Base-by-base conservation (phyloP, 805 yeast genomes). In the Candida sanyiensis region DNA sequence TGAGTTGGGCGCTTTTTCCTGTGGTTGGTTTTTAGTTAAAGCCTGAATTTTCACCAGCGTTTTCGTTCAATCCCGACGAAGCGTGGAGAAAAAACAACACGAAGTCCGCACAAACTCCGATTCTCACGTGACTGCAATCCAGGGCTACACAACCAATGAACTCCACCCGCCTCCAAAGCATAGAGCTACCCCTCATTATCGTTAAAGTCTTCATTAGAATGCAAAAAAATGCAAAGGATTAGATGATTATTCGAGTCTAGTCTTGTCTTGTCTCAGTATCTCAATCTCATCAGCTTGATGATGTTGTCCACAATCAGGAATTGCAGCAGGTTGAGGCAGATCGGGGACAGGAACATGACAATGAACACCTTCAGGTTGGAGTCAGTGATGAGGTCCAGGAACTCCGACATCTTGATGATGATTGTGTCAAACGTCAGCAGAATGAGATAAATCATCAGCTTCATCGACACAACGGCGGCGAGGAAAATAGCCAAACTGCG, bases 301-400 rank as follows among this genome's bases (percentile, higher is more conserved):
- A 84, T 76, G 52, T 77, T 82, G 53, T 84, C 94, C 28, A 83
- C 73, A 46, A 83, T 71, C 33, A 79, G 69, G 49, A 80, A 76
- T 57, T 84, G 94, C 59, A 84, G 70, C 45, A 83, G 73, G 56
- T 84, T 84, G 72, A 84, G 70, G 43, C 81, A 57, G 6, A 83
- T 66, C 2, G 94, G 94, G 48, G 83, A 82, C 7, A 84, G 73
- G 55, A 93, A 75, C 79, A 90, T 82, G 19, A 93, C 96, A 44
- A 90, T 73, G 28, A 83, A 80, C 12, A 90, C 85, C 58, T 93
- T 96, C 27, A 87, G 69, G 45, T 82, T 77, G 3, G 95, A 93
- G 58, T 79, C 78, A 38, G 74, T 75, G 9, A 39, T 39, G 16
- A 39, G 25, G 18, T 39, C 18, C 33, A 39, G 31, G 12, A 39